Conservation (phyloP, 257 asterid genomes). For the Scutellaria baicalensis region DNA sequence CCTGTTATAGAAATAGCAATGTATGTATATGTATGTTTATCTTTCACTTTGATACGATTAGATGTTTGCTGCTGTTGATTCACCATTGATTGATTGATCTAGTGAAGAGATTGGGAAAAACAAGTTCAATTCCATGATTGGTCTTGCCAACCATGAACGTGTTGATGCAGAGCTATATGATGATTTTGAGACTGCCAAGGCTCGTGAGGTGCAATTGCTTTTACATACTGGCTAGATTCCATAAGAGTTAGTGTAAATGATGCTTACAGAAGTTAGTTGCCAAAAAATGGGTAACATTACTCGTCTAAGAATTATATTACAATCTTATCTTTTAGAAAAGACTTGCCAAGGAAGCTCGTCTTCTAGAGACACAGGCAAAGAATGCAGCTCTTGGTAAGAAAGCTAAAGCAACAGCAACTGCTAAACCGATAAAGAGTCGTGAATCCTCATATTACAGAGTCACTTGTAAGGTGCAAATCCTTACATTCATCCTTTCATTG, state of each 20-base stretch:
- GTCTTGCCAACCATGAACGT: conserved; percentile 58
- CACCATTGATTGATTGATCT: conserved; percentile 13
- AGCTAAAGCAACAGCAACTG: conserved; percentile 39
- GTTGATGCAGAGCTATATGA: conserved; percentile 76
- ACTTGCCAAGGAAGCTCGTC: conserved; percentile 88
- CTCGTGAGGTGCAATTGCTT: conserved; percentile 45
- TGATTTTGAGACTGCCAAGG: conserved; percentile 82
- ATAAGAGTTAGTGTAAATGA: not conserved
- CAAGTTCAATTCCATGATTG: conserved; percentile 77
- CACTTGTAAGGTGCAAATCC: conserved; percentile 58
- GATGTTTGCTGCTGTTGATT: conserved; percentile 3
- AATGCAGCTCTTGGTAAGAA: conserved; percentile 78
- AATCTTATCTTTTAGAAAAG: conserved; percentile 48
- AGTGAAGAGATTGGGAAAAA: conserved; percentile 80
- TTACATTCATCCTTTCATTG: conserved; percentile 1
- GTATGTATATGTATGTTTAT: conserved; percentile 28
- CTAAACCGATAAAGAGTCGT: conserved; percentile 60
- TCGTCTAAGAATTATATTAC: conserved; percentile 4
- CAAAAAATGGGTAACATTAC: not conserved
- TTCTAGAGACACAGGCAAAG: conserved; percentile 72
- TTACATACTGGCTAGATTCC: not conserved
- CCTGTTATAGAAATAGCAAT: conserved; percentile 73
- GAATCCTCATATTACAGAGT: conserved; percentile 79
- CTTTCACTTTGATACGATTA: not conserved
- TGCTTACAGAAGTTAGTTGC: conserved; percentile 5